A percentile compares a stretch with the other conserved stretches of the same genome.
phyloP scores from a whole-genome alignment of 345 rosid genomes.

The Mangifera indica region DNA sequence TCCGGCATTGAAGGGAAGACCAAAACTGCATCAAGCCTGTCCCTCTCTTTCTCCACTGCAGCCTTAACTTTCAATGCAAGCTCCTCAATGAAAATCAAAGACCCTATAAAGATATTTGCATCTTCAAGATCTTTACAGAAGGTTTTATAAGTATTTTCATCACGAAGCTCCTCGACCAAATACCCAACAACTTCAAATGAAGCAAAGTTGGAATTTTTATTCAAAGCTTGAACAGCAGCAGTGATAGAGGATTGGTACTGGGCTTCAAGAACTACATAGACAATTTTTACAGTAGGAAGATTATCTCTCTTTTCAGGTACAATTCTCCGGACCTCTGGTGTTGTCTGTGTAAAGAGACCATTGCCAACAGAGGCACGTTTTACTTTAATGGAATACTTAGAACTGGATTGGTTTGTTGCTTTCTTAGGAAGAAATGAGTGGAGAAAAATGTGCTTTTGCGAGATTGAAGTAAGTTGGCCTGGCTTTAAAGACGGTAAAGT shows the following conservation, averaged over 20 bases:
- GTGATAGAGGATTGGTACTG: conserved; percentile 93
- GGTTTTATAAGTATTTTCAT: conserved; percentile 56
- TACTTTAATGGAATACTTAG: conserved; percentile 47
- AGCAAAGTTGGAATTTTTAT: conserved; percentile 58
- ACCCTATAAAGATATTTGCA: conserved; percentile 90
- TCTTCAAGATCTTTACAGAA: conserved; percentile 88
- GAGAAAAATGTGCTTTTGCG: conserved; percentile 69
- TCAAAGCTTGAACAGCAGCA: conserved; percentile 71
- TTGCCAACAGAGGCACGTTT: conserved; percentile 74
- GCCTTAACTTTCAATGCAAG: conserved; percentile 80
- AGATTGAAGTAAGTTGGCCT: conserved; percentile 69
- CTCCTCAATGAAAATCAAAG: conserved; percentile 93
- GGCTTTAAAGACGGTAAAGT: conserved; percentile 58
- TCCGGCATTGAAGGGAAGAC: conserved; percentile 99
- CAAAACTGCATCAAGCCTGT: conserved; percentile 90
- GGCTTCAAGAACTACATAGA: conserved; percentile 95
- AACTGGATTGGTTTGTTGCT: conserved; percentile 29
- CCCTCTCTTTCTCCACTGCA: conserved; percentile 94
- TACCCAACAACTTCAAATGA: conserved; percentile 89
- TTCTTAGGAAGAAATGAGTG: conserved; percentile 63
- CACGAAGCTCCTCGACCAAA: conserved; percentile 94
- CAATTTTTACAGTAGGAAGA: conserved; percentile 78
- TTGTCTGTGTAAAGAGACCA: conserved; percentile 94
- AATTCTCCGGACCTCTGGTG: conserved; percentile 84
- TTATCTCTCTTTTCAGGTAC: conserved; percentile 67